These are phyloP conservation scores for Kluyveromyces dobzhanskii DNA, from an alignment of 805 yeast species.

Conservation along the genomic window DNA sequence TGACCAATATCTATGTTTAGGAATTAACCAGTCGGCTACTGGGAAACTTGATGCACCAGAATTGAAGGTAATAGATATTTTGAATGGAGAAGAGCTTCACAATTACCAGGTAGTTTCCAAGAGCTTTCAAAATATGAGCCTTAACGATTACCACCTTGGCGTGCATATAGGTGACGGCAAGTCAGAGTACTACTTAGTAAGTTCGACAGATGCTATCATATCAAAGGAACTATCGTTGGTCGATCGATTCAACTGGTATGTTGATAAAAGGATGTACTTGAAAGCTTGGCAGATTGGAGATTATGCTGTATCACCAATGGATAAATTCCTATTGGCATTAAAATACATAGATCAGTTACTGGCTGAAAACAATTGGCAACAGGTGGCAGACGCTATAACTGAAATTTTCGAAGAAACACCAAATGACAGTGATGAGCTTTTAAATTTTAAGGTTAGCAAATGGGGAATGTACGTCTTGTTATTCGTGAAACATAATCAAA, in stretches of 20 bases:
- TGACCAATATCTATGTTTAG: slow-evolving; percentile 47
- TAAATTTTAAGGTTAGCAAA: slow-evolving; percentile 28
- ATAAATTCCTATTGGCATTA: slow-evolving; percentile 53
- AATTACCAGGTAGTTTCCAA: slow-evolving; percentile 71
- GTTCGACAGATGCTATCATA: slow-evolving; percentile 74
- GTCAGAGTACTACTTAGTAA: slow-evolving; percentile 54
- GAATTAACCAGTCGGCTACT: slow-evolving; percentile 29
- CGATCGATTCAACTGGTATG: slow-evolving; percentile 70
- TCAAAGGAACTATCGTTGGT: slow-evolving; percentile 61
- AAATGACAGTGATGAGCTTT: slow-evolving; percentile 14
- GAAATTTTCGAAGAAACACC: slow-evolving; percentile 29
- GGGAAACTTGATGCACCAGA: slow-evolving; percentile 49
- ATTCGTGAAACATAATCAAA: slow-evolving; percentile 42
- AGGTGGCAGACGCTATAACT: slow-evolving; percentile 43
- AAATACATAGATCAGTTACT: slow-evolving; percentile 35
- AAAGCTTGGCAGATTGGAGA: slow-evolving; percentile 78
- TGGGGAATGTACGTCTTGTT: slow-evolving; percentile 62
- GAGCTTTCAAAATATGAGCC: slow-evolving; percentile 49
- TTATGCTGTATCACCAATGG: slow-evolving; percentile 40
- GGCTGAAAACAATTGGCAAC: slow-evolving; percentile 38
- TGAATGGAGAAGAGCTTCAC: slow-evolving; percentile 61
- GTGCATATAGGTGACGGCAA: slow-evolving; percentile 36
- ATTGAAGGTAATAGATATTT: slow-evolving; percentile 54
- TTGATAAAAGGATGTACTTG: slow-evolving; percentile 41
- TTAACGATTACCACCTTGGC: slow-evolving; percentile 73